Evolutionary conservation across 1,284 basidiomycete genomes (phyloP), one percentile per base, ranked within the genome.

Genomic region (Coniferiporia sulphurascens): DNA sequence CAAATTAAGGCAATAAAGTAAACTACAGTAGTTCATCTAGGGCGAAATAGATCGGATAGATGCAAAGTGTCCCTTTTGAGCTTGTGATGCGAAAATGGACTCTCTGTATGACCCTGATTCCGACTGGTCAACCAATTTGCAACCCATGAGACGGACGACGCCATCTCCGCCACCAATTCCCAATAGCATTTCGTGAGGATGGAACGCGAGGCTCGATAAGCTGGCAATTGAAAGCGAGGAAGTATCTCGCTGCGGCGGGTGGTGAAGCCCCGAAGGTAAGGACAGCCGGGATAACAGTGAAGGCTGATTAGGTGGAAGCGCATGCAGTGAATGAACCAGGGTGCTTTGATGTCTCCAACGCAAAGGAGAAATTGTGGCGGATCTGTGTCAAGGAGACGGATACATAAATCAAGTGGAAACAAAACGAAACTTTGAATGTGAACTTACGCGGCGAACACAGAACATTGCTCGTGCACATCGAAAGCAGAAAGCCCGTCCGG

Each of bases 401-500:
- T 59, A 58, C 44, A 51, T 56, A n/a, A 55, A 45, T 32, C 27
- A 51, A 58, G 41, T 51, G 35, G 48, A 45, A 65, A 4, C 49
- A 8, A 8, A 55, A 51, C n/a, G 53, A 2, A 43, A 54, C 34
- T 46, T 2, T 13, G 38, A 52, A 21, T 6, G 5, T 50, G 52
- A 12, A 81, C 92, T 72, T 68, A 95, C 92, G 85, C 84, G 43
- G 93, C 95, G 70, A 96, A 91, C 3, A 99, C 87, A 34, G 87
- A 86, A 0, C 93, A 83, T 54, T 89, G 84, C 27, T 89, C 81
- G 72, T 99, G 97, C 8, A 94, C 87, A 63, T 95, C 94, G 66
- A 98, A 88, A 1, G 87, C 83, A 27, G 91, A 86, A 51, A 98
- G 75, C 6, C 95, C 91, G 48, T 86, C 77, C 1, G 83, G 80